phyloP scores from a whole-genome alignment of 148 eudicot genomes.

The Selenicereus undatus region DNA sequence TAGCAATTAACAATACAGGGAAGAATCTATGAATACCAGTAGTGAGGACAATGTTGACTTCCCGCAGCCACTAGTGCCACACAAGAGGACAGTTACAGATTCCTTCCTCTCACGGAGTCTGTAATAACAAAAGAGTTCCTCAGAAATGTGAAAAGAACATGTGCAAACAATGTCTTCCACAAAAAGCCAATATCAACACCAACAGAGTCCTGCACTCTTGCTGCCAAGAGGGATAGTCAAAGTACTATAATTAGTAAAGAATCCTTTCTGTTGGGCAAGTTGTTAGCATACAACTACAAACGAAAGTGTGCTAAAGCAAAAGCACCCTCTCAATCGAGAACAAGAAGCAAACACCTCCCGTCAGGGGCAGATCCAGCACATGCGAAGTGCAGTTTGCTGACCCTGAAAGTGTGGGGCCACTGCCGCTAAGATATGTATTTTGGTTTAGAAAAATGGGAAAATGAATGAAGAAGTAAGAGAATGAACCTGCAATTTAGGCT shows the following conservation, averaged over 20 bases:
- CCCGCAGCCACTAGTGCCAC: slow-evolving; percentile 98
- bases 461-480: no score
- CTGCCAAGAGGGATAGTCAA: neutral
- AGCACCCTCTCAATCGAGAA: neutral
- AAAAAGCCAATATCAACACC: neutral
- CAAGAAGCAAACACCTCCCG: neutral
- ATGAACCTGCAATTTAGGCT: no score
- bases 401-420: no score
- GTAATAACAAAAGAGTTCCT: slow-evolving; percentile 24
- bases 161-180: neutral
- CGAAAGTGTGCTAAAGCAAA: neutral
- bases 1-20: neutral
- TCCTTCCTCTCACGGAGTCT: slow-evolving; percentile 91
- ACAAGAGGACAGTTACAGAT: slow-evolving; percentile 78
- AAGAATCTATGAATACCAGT: slow-evolving; percentile 47
- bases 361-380: no score
- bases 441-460: no score
- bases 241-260: neutral
- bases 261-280: no score
- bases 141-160: neutral
- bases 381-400: no score
- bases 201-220: neutral
- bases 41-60: slow-evolving; percentile 93
- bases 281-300: neutral
- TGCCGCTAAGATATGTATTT: no score